phyloP scores from a whole-genome alignment of 768 basidiomycete species.

The Candolleomyces efflorescens region DNA sequence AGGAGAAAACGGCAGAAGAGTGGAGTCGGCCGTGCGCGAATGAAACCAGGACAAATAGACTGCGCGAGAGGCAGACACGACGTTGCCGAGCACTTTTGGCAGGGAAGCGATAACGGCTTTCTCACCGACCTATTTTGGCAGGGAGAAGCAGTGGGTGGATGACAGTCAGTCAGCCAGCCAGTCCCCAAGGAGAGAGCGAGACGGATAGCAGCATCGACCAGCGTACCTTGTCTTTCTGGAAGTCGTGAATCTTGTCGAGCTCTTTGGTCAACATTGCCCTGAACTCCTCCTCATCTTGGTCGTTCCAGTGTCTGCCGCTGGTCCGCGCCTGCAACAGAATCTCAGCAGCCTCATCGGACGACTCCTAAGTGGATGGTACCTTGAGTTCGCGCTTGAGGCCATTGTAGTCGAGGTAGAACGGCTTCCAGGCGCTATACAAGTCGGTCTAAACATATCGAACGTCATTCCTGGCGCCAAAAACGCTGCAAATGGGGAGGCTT shows the following conservation, averaged over 20 bases:
- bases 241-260: slow-evolving; percentile 91
- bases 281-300: slow-evolving; percentile 80
- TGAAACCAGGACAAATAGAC: background rate
- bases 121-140: no score
- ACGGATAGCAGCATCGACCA: background rate
- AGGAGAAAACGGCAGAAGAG: background rate
- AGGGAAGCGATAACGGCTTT: no score
- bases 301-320: slow-evolving; percentile 62
- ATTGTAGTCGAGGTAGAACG: slow-evolving; percentile 89
- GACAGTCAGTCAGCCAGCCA: no score
- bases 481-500: slow-evolving; percentile 1
- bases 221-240: slow-evolving; percentile 82
- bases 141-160: no score
- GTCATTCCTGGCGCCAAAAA: background rate
- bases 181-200: background rate
- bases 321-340: slow-evolving; percentile 21
- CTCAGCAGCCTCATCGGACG: slow-evolving; percentile 12
- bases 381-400: slow-evolving; percentile 88
- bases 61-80: no score
- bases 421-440: slow-evolving; percentile 87
- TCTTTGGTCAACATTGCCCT: slow-evolving; percentile 74
- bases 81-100: no score
- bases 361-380: slow-evolving; percentile 29
- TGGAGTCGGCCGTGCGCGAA: background rate
- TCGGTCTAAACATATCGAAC: slow-evolving; percentile 26